These are phyloP conservation scores for Oryza glaberrima DNA, from an alignment of 176 grass and related monocot species.

Conservation along the genomic window DNA sequence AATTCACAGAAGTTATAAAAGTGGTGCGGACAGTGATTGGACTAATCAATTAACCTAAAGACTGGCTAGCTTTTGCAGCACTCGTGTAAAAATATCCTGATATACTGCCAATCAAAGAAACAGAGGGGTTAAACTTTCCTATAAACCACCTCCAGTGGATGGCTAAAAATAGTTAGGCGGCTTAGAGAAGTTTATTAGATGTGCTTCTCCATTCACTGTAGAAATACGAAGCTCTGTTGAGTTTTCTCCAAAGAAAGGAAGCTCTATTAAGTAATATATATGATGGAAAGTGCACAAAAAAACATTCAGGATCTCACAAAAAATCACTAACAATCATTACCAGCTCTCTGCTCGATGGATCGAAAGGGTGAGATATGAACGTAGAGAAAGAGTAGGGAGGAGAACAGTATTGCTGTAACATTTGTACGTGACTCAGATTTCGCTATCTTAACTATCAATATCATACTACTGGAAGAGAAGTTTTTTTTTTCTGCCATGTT, in stretches of 20 bases:
- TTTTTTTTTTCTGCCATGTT: background rate
- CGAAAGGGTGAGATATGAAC: slow-evolving; percentile 4
- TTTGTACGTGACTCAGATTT: slow-evolving; percentile 2
- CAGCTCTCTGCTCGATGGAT: slow-evolving; percentile 14
- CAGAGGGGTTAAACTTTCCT: background rate
- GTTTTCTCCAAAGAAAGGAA: background rate
- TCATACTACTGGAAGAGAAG: slow-evolving; percentile 16
- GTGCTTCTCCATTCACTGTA: background rate
- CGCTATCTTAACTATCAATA: slow-evolving; percentile 8
- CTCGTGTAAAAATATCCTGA: slow-evolving; percentile 12
- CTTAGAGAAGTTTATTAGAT: background rate
- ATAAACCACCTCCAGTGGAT: background rate
- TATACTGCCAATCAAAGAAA: slow-evolving; percentile 14
- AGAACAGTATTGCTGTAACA: background rate
- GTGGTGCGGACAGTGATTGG: slow-evolving; percentile 5
- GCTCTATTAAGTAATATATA: background rate
- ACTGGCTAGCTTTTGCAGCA: background rate
- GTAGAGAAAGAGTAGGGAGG: background rate
- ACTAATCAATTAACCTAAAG: slow-evolving; percentile 20
- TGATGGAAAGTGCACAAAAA: background rate
- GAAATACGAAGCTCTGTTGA: slow-evolving; percentile 5
- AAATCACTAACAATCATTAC: slow-evolving; percentile 16
- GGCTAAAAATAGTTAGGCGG: background rate
- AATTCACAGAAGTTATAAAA: slow-evolving; percentile 25
- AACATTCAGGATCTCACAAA: slow-evolving; percentile 11